Percentiles rank a stretch among this genome's conserved stretches.
These are phyloP conservation scores for Aphanomyces stellatus DNA, from an alignment of 352 stramenopile species.

Conservation along the genomic window DNA sequence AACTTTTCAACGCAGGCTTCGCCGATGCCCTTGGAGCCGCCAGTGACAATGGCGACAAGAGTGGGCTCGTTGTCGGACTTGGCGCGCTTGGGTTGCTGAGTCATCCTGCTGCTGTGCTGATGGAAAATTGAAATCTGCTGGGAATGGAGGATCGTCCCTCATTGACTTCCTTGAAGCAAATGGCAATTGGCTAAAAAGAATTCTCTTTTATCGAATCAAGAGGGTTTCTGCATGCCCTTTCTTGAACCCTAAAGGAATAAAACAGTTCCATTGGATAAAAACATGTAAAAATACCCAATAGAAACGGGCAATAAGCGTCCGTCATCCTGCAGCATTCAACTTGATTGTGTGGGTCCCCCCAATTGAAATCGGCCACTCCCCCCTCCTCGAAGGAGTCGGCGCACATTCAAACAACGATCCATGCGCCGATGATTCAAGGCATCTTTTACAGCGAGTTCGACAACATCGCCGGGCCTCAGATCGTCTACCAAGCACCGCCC, in stretches of 20 bases:
- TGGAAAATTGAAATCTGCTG: neutral
- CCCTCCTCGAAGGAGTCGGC: neutral
- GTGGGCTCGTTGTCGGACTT: conserved; percentile 1
- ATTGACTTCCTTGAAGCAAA: neutral
- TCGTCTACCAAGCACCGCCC: conserved; percentile 80
- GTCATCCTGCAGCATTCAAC: too few relatives aligned
- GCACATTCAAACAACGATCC: neutral
- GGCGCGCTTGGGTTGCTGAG: neutral
- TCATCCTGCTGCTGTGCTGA: neutral
- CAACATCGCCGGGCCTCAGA: conserved; percentile 83
- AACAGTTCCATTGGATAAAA: neutral
- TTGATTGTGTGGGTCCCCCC: too few relatives aligned
- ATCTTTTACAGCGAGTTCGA: conserved; percentile 91
- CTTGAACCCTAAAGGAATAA: too few relatives aligned
- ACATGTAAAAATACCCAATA: too few relatives aligned
- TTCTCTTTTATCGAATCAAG: too few relatives aligned
- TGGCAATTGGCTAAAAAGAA: too few relatives aligned
- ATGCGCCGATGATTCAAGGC: conserved; percentile 54
- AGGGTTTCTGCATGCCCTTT: too few relatives aligned
- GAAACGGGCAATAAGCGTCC: too few relatives aligned
- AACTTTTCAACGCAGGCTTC: conserved; percentile 18
- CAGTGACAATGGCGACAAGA: conserved; percentile 15
- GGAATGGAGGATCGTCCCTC: neutral
- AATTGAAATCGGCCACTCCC: neutral
- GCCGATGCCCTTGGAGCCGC: conserved; percentile 19